These are phyloP conservation scores for Stachybotrys echinatus DNA, from an alignment of 2,329 filamentous ascomycete genomes.

Conservation along the genomic window DNA sequence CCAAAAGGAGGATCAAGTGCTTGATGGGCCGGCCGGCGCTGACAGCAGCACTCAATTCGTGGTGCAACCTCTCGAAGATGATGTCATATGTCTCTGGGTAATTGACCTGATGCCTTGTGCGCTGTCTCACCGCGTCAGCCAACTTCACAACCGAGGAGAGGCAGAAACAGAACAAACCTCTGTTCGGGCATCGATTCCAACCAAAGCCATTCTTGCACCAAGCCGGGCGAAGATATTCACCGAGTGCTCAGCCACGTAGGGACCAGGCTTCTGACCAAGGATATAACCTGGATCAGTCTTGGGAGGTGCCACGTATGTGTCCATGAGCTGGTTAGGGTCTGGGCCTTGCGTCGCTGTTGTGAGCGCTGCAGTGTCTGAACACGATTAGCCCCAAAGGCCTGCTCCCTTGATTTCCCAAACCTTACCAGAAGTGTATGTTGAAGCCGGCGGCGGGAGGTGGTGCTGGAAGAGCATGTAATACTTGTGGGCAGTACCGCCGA, in stretches of 20 bases:
- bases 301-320: conserved; percentile 63
- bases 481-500: conserved; percentile 91
- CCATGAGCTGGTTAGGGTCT: conserved; percentile 67
- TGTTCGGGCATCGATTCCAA: conserved; percentile 88
- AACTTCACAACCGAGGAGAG: not conserved
- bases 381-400: conserved; percentile 6
- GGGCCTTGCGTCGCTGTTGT: conserved; percentile 40
- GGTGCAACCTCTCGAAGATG: conserved; percentile 70
- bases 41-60: conserved; percentile 66
- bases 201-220: conserved; percentile 75
- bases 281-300: conserved; percentile 68
- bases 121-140: conserved; percentile 28
- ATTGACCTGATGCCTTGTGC: conserved; percentile 90
- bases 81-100: conserved; percentile 86
- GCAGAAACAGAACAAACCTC: conserved; percentile 47
- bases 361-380: conserved; percentile 15
- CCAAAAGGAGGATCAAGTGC: conserved; percentile 81
- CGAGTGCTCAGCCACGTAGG: conserved; percentile 85
- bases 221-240: conserved; percentile 82
- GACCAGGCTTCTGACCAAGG: conserved; percentile 68
- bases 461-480: conserved; percentile 99
- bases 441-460: conserved; percentile 76
- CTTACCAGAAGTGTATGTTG: conserved; percentile 75
- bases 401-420: not conserved
- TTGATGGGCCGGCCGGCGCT: conserved; percentile 70